Percentiles rank a stretch among this genome's conserved stretches.
Conservation (phyloP, 345 rosid species). For the Anacardium occidentale region DNA sequence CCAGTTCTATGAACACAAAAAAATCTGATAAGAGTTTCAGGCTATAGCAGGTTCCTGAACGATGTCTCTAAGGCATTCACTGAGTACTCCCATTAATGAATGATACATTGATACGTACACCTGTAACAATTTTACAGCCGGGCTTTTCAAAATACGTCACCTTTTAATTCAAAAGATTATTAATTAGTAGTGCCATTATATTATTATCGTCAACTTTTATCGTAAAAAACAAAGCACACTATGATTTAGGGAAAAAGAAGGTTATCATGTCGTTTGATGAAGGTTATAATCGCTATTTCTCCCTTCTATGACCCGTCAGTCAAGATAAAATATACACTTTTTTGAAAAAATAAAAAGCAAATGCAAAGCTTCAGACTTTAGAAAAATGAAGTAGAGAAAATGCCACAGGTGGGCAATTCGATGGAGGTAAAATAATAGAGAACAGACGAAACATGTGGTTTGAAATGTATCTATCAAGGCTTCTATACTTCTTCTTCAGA, state of each 20-base stretch:
- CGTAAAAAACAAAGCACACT: slow-evolving; percentile 25
- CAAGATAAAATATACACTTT: background rate
- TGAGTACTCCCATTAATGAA: slow-evolving; percentile 27
- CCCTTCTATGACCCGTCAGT: slow-evolving; percentile 40
- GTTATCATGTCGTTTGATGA: slow-evolving; percentile 31
- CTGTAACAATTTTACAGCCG: background rate
- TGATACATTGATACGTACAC: slow-evolving; percentile 19
- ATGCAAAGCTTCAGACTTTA: slow-evolving; percentile 3
- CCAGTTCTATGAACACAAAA: background rate
- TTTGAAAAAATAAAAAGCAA: too few relatives aligned
- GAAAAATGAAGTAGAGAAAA: slow-evolving; percentile 10
- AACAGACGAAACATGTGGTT: slow-evolving; percentile 36
- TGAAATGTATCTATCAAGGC: slow-evolving; percentile 57
- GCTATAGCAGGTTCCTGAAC: background rate
- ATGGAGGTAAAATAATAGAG: slow-evolving; percentile 53
- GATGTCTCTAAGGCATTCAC: slow-evolving; percentile 45
- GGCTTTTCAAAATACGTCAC: slow-evolving; percentile 10
- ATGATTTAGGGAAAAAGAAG: slow-evolving; percentile 32
- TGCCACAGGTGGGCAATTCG: slow-evolving; percentile 30
- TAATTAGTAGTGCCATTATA: slow-evolving; percentile 31
- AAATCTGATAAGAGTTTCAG: slow-evolving; percentile 30
- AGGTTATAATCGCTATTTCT: slow-evolving; percentile 31
- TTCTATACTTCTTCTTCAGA: slow-evolving; percentile 48
- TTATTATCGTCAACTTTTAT: slow-evolving; percentile 31
- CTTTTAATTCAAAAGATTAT: slow-evolving; percentile 7